A percentile compares a stretch with the other conserved stretches of the same genome.
Conservation (phyloP, 1,284 basidiomycete species). For the Ganoderma resinaceum region DNA sequence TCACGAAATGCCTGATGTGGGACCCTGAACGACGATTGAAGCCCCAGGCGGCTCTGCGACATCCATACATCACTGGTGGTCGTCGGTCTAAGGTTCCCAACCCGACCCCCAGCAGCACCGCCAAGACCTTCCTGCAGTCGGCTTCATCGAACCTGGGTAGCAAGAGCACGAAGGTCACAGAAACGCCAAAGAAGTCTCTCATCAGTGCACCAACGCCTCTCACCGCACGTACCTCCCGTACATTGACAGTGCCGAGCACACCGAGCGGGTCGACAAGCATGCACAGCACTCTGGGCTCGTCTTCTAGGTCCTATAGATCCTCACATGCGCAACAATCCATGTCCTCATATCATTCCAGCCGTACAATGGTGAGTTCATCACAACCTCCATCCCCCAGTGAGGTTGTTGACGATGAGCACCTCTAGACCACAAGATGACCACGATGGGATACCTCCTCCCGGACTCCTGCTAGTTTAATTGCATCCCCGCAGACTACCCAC, state of each 20-base stretch:
- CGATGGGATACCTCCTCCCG: conserved; percentile 29
- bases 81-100: conserved; percentile 56
- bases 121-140: conserved; percentile 62
- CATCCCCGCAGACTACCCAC: conserved; percentile 30
- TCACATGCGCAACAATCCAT: conserved; percentile 47
- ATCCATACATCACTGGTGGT: conserved; percentile 84
- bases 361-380: conserved; percentile 43
- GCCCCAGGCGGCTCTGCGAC: conserved; percentile 92
- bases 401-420: conserved; percentile 1
- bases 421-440: conserved; percentile 39
- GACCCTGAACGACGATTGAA: conserved; percentile 97
- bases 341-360: conserved; percentile 51
- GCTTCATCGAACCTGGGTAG: conserved; percentile 38
- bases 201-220: conserved; percentile 87
- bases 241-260: conserved; percentile 62
- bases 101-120: conserved; percentile 49
- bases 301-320: conserved; percentile 48
- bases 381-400: not conserved
- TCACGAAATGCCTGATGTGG: conserved; percentile 96
- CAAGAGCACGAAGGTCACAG: conserved; percentile 60
- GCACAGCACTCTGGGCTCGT: conserved; percentile 44
- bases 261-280: conserved; percentile 53
- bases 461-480: conserved; percentile 34
- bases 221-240: conserved; percentile 72
- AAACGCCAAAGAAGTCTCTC: conserved; percentile 86